Evolutionary conservation across 139 green algal genomes (phyloP).

Genomic region (Haematococcus sp.): DNA sequence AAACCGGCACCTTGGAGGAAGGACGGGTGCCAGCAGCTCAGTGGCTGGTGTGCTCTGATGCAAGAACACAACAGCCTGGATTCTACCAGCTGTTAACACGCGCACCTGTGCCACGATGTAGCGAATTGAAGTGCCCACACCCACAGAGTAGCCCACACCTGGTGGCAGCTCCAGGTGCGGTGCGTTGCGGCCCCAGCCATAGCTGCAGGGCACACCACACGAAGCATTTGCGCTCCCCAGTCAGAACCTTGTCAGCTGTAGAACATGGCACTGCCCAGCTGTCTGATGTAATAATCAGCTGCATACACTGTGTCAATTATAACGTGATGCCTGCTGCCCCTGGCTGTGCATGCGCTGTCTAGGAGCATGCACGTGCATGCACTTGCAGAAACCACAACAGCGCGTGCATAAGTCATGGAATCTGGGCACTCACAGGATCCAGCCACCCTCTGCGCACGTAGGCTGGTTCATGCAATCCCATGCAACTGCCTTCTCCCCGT

Average conservation of each 20-base stretch:
- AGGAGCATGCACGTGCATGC: too few relatives aligned
- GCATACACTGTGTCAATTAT: too few relatives aligned
- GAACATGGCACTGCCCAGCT: too few relatives aligned
- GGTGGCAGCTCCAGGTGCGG: conserved; percentile 57
- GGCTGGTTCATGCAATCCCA: conserved; percentile 62
- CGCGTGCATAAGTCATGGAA: too few relatives aligned
- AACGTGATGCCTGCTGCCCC: too few relatives aligned
- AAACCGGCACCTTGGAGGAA: neutral
- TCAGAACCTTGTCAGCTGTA: too few relatives aligned
- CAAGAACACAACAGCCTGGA: neutral
- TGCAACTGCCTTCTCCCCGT: conserved; percentile 18
- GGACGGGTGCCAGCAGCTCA: neutral
- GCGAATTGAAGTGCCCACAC: conserved; percentile 41
- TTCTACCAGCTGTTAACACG: neutral
- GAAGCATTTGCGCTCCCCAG: too few relatives aligned
- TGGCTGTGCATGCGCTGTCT: too few relatives aligned
- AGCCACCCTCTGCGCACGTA: too few relatives aligned
- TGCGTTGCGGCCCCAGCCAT: conserved; percentile 84
- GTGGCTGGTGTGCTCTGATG: neutral
- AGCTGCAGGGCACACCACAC: conserved; percentile 28
- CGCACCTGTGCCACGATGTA: conserved; percentile 70
- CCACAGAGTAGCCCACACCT: conserved; percentile 68
- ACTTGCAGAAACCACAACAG: too few relatives aligned
- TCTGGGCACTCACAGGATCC: too few relatives aligned
- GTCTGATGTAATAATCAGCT: too few relatives aligned